Evolutionary conservation across 768 basidiomycete genomes (phyloP), one percentile per base, ranked within the genome.

Genomic region (Lactarius psammicola): DNA sequence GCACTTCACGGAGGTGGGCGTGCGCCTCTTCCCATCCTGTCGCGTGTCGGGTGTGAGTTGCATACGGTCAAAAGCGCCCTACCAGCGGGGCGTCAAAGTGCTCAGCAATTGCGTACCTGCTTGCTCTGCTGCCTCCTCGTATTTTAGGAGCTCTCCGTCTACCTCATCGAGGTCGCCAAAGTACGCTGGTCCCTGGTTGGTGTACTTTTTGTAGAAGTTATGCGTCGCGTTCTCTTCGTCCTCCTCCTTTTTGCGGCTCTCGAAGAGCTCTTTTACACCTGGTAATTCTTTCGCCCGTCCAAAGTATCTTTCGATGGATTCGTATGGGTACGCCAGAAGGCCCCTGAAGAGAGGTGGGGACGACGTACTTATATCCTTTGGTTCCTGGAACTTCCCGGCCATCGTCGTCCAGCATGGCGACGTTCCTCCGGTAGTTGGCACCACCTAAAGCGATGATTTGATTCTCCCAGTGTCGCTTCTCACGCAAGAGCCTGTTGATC

Each of bases 391-490:
- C 95, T 75, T 98, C 95, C 76, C 90, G 91, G 13, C 96, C 95
- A 71, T 96, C 95, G 65, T 94, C 94, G 73, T 96, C 94, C 70
- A 94, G 72, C 92, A 95, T 95, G 58, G 93, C 88, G 15, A 95
- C 91, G 74, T 94, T 97, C 59, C 96, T 81, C 72, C 93, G 82
- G 75, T 98, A 98, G 74, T 98, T 99, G 26, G 95, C 96, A 68
- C 96, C 96, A 55, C 95, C 95, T 1, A 98, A 80, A 7, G 88
- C 88, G n/a, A 98, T 89, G 59, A 98, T 97, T 75, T 97, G 95
- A 71, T 95, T 95, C 79, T 98, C 96, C 93, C 94, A 98, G 76
- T 98, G 95, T 51, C 90, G 78, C 75, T 98, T 98, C 78, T 99
- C 96, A 38, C 96, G 84, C 82, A 99, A 79, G 17, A 97, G 79